These are phyloP conservation scores for Chimonanthus salicifolius DNA, from an alignment of 164 flowering plant species.

Conservation along the genomic window DNA sequence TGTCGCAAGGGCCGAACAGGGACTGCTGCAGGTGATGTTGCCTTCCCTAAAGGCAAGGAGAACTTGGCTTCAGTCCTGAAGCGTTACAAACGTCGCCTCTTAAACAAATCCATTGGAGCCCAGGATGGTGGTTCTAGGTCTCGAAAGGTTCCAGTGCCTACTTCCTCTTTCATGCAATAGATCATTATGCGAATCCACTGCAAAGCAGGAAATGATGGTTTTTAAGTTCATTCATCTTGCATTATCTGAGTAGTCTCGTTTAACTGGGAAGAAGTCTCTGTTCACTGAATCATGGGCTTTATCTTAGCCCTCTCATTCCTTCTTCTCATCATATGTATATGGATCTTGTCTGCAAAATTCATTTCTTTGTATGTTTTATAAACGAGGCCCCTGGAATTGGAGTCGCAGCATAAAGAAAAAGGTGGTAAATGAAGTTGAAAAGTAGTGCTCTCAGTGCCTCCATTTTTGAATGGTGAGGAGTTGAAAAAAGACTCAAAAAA, in stretches of 20 bases:
- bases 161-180: slow-evolving; percentile 25
- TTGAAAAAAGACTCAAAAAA: no score
- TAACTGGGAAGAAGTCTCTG: not conserved
- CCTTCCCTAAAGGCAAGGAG: slow-evolving; percentile 97
- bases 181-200: not conserved
- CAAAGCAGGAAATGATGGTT: not conserved
- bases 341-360: slow-evolving; percentile 25
- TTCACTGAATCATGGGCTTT: not conserved
- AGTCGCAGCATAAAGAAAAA: slow-evolving; percentile 23
- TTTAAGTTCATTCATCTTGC: not conserved
- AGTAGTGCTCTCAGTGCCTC: not conserved
- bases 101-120: slow-evolving; percentile 23
- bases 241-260: not conserved
- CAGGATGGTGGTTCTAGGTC: slow-evolving; percentile 15
- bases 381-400: slow-evolving; percentile 22
- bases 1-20: slow-evolving; percentile 85
- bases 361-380: slow-evolving; percentile 25
- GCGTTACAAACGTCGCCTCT: slow-evolving; percentile 72
- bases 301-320: not conserved
- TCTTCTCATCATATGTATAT: slow-evolving; percentile 11
- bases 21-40: slow-evolving; percentile 97
- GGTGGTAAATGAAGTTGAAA: not conserved
- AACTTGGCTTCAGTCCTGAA: slow-evolving; percentile 91
- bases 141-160: slow-evolving; percentile 21
- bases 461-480: not conserved